Evolutionary conservation across 1,139 yeast species (phyloP).

Genomic region (Candida neerlandica): DNA sequence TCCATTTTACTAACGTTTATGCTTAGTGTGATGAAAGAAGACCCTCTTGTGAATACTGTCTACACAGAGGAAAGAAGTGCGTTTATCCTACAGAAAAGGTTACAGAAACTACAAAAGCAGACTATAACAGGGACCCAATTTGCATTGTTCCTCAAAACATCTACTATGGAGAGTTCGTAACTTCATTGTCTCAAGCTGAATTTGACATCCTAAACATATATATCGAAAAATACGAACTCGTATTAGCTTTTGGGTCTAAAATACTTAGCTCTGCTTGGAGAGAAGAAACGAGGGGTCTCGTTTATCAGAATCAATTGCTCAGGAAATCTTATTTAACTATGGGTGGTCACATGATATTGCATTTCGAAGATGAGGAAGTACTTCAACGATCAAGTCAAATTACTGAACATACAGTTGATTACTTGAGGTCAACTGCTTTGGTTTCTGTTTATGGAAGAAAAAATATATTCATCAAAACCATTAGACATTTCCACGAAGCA

Average conservation of each 20-base stretch:
- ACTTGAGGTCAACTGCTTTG: not conserved
- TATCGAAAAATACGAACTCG: not conserved
- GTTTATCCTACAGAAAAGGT: not conserved
- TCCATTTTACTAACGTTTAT: not conserved
- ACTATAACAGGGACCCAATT: not conserved
- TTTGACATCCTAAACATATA: not conserved
- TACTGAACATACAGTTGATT: not conserved
- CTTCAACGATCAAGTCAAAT: not conserved
- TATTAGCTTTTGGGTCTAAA: not conserved
- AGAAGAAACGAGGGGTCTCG: not conserved
- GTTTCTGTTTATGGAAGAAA: not conserved
- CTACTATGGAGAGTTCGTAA: not conserved
- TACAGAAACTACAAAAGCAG: not conserved
- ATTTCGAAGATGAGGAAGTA: not conserved
- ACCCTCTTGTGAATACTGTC: not conserved
- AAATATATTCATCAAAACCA: not conserved
- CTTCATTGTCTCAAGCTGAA: not conserved
- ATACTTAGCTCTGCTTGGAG: not conserved
- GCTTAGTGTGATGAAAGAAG: not conserved
- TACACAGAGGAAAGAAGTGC: not conserved
- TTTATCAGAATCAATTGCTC: not conserved
- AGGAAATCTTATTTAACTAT: not conserved
- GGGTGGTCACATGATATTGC: not conserved
- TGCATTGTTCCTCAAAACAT: not conserved
- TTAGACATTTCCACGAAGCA: not conserved